Conservation (phyloP, 2,329 filamentous ascomycete genomes). For the Fusarium burgessii region DNA sequence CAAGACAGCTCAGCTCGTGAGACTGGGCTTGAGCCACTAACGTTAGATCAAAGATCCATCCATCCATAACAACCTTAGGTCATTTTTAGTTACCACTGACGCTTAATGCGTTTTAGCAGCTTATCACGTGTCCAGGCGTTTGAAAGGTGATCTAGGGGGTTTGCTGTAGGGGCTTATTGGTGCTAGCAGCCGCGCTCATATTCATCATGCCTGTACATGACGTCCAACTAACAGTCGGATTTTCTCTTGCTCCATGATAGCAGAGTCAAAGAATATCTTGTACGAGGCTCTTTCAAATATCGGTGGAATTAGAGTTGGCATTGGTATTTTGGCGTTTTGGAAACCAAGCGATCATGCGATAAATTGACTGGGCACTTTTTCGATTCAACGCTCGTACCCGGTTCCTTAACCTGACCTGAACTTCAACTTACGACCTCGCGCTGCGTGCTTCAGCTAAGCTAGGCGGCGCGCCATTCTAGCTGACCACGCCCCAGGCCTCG, state of each 20-base stretch:
- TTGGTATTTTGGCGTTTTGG: background rate
- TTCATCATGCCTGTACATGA: slow-evolving; percentile 32
- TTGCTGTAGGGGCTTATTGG: slow-evolving; percentile 21
- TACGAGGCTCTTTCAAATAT: background rate
- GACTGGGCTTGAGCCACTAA: slow-evolving; percentile 27
- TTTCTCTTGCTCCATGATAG: slow-evolving; percentile 11
- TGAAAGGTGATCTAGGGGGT: slow-evolving; percentile 4
- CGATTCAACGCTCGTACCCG: slow-evolving; percentile 16
- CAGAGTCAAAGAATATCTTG: background rate
- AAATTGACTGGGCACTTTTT: background rate
- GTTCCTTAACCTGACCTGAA: slow-evolving; percentile 17
- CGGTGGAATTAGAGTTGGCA: background rate
- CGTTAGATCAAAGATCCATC: slow-evolving; percentile 9
- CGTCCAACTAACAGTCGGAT: slow-evolving; percentile 18
- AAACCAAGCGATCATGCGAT: background rate
- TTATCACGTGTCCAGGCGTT: slow-evolving; percentile 45
- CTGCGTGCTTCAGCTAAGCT: background rate
- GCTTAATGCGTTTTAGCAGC: slow-evolving; percentile 5
- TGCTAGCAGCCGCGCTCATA: slow-evolving; percentile 28
- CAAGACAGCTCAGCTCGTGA: slow-evolving; percentile 25
- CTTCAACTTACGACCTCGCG: slow-evolving; percentile 8
- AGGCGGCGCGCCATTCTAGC: background rate
- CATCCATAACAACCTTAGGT: background rate
- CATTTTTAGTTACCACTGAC: slow-evolving; percentile 21
- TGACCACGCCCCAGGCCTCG: slow-evolving; percentile 45